Evolutionary conservation across 1,284 basidiomycete genomes (phyloP).

Genomic region (Cystobasidium sp.): DNA sequence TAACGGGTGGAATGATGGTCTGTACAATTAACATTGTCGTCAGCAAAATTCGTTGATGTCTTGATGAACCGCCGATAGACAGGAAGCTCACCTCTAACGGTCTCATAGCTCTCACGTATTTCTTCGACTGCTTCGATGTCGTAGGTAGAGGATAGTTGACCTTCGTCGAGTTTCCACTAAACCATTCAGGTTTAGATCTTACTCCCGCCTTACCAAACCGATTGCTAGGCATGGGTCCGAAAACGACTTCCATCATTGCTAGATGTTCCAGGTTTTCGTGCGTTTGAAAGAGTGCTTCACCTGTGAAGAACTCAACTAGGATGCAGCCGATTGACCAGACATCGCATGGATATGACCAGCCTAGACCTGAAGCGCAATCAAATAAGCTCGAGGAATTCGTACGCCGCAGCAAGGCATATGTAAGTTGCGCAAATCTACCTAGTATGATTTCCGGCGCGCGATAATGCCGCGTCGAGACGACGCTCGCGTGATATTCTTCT

Average conservation of each 20-base stretch:
- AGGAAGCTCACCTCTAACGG: conserved; percentile 68
- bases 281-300: conserved; percentile 96
- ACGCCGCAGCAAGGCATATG: background rate
- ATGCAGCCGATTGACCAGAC: conserved; percentile 99
- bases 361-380: conserved; percentile 67
- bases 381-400: conserved; percentile 20
- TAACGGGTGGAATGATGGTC: conserved; percentile 79
- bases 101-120: conserved; percentile 87
- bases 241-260: conserved; percentile 99
- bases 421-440: conserved; percentile 63
- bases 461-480: conserved; percentile 97
- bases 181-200: conserved; percentile 80
- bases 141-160: conserved; percentile 91
- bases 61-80: background rate
- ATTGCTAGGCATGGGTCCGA: conserved; percentile 87
- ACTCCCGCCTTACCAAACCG: conserved; percentile 66
- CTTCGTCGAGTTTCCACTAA: conserved; percentile 73
- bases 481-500: conserved; percentile 96
- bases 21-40: conserved; percentile 55
- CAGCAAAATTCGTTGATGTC: background rate
- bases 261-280: conserved; percentile 99
- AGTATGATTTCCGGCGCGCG: conserved; percentile 99
- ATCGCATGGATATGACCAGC: conserved; percentile 98
- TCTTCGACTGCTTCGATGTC: conserved; percentile 84
- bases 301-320: conserved; percentile 97